Evolutionary conservation across 2,329 filamentous ascomycete species (phyloP).

Genomic region (Fusarium solani-melongenae): DNA sequence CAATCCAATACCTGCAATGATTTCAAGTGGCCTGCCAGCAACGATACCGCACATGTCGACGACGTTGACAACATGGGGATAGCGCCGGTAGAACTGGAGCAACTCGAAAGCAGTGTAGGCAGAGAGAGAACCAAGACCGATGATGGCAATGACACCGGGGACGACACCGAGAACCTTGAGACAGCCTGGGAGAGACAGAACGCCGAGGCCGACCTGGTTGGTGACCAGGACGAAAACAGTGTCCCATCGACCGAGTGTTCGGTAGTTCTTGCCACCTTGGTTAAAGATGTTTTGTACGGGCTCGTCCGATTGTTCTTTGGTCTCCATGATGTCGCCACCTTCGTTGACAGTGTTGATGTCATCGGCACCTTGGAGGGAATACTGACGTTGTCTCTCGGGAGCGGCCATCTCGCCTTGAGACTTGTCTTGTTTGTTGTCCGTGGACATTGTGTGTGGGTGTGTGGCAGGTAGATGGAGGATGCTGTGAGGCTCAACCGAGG

Average conservation of each 20-base stretch:
- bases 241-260: conserved; percentile 42
- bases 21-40: conserved; percentile 43
- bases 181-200: conserved; percentile 76
- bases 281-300: conserved; percentile 41
- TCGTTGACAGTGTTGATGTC: conserved; percentile 27
- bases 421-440: conserved; percentile 22
- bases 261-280: conserved; percentile 44
- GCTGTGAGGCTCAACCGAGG: background rate
- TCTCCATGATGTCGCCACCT: conserved; percentile 16
- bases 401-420: conserved; percentile 21
- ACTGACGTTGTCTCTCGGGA: background rate
- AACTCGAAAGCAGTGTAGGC: conserved; percentile 61
- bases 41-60: conserved; percentile 73
- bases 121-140: conserved; percentile 72
- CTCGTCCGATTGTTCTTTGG: conserved; percentile 30
- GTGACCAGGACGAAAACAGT: conserved; percentile 44
- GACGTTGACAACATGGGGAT: conserved; percentile 76
- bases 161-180: conserved; percentile 74
- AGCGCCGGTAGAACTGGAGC: conserved; percentile 75
- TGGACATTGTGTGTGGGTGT: conserved; percentile 1
- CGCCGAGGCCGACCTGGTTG: conserved; percentile 46
- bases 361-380: conserved; percentile 21
- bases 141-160: conserved; percentile 74
- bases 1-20: conserved; percentile 66
- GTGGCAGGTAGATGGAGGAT: background rate